Evolutionary conservation across 306 rosid species (phyloP).

Genomic region (Glycine tomentella): DNA sequence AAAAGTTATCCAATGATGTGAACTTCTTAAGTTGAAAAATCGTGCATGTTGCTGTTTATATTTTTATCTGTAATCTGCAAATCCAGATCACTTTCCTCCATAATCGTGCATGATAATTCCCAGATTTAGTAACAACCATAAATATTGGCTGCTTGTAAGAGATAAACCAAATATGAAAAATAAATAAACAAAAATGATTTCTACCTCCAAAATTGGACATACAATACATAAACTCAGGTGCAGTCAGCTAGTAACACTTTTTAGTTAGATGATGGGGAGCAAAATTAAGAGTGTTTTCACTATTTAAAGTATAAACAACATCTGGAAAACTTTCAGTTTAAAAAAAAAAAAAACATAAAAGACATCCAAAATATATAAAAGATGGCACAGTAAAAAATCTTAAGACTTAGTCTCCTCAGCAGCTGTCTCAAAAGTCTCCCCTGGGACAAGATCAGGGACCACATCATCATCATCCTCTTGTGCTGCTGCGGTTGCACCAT

Average conservation of each 20-base stretch:
- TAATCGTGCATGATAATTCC: too few species aligned
- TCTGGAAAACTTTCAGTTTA: too few species aligned
- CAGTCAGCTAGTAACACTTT: constrained; percentile 17
- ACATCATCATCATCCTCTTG: constrained; percentile 64
- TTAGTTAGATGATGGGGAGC: constrained; percentile 17
- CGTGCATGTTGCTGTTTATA: too few species aligned
- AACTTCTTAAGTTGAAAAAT: too few species aligned
- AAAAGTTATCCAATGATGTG: too few species aligned
- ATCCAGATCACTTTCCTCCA: too few species aligned
- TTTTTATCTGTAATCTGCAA: too few species aligned
- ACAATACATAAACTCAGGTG: constrained; percentile 37
- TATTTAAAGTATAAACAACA: constrained; percentile 33
- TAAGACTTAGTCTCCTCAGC: constrained; percentile 69
- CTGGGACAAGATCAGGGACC: constrained; percentile 81
- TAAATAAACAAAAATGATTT: constrained; percentile 24
- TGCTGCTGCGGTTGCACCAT: constrained; percentile 46
- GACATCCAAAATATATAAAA: constrained; percentile 38
- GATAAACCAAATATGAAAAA: background rate
- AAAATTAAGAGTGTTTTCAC: constrained; percentile 34
- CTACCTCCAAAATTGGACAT: constrained; percentile 32
- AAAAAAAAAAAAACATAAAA: too few species aligned
- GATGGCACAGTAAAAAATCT: constrained; percentile 51
- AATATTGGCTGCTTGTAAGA: background rate
- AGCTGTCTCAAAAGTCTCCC: constrained; percentile 82
- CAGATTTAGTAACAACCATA: background rate